Percentiles rank a stretch among this genome's conserved stretches.
phyloP scores from a whole-genome alignment of 345 rosid species.

The Acer campestre region DNA sequence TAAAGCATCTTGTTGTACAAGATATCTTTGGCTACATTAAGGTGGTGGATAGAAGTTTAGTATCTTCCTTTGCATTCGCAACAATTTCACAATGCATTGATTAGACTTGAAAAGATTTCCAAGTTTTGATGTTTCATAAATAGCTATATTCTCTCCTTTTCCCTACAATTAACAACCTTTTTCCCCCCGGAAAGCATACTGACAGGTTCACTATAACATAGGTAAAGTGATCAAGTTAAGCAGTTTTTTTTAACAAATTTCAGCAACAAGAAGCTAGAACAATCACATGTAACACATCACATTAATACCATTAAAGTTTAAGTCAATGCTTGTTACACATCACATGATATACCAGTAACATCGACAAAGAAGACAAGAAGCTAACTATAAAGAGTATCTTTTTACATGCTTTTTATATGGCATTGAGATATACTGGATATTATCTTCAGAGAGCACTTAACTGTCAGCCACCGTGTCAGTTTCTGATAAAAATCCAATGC shows the following conservation, averaged over 20 bases:
- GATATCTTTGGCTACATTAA: too few relatives aligned
- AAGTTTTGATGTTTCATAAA: neutral
- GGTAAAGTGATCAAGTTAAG: neutral
- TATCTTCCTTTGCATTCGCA: too few relatives aligned
- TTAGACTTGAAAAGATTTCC: too few relatives aligned
- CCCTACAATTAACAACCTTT: neutral
- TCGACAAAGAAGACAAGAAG: neutral
- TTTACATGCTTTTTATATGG: conserved; percentile 20
- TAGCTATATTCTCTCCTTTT: neutral
- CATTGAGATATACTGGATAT: neutral
- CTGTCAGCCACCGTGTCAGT: conserved; percentile 48
- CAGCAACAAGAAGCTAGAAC: neutral
- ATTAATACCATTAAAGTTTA: neutral
- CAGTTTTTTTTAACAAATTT: neutral
- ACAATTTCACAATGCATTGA: too few relatives aligned
- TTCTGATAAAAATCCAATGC: conserved; percentile 57
- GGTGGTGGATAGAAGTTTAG: too few relatives aligned
- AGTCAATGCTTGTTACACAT: neutral
- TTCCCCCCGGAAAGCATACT: neutral
- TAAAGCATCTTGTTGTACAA: too few relatives aligned
- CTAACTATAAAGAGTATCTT: neutral
- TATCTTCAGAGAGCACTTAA: conserved; percentile 30
- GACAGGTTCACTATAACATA: neutral
- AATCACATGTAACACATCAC: conserved; percentile 6
- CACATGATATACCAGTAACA: neutral